Evolutionary conservation across 2,329 filamentous ascomycete genomes (phyloP), one percentile per base, ranked within the genome.

Genomic region (Pseudovirgaria hyperparasitica): DNA sequence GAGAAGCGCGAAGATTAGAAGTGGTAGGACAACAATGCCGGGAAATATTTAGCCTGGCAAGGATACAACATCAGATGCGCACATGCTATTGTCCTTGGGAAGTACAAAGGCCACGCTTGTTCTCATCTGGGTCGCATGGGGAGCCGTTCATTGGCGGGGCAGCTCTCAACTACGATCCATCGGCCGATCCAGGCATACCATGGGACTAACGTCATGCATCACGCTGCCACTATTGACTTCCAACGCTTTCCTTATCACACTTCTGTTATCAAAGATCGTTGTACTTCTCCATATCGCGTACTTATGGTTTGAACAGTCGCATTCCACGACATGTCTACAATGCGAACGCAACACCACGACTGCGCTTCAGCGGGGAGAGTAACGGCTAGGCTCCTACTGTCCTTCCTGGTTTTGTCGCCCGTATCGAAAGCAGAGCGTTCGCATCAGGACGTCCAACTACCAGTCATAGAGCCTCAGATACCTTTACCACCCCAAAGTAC

Each of bases 331-430:
- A 7, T 5, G 9, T n/a, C n/a, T n/a, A n/a, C n/a, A n/a, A n/a
- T n/a, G n/a, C n/a, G n/a, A n/a, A n/a, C n/a, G n/a, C n/a, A n/a
- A 31, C 38, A 38, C 33, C 38, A 28, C 9, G 26, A 33, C 22
- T 52, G 47, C 57, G 56, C 50, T 39, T 79, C 76, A 43, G 60
- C 68, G 29, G 65, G 65, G 53, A 69, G 67, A 57, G 67, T 78
- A 39, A 76, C 76, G 9, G 67, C 72, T 28, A 61, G 63, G 22
- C 51, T 78, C 25, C 56, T 82, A 32, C 55, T 82, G 35, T 76
- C 74, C 14, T 73, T 81, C 54, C 66, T 84, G 28, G 72, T 74
- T 39, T 54, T 74, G 42, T 62, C 67, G 12, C 58, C 31, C 24
- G 45, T 46, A 55, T 31, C 54, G n/a, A n/a, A n/a, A n/a, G n/a